A percentile compares a stretch with the other conserved stretches of the same genome.
These are phyloP conservation scores for Vitis hybrid DNA, from an alignment of 177 flowering plant species.

Conservation along the genomic window DNA sequence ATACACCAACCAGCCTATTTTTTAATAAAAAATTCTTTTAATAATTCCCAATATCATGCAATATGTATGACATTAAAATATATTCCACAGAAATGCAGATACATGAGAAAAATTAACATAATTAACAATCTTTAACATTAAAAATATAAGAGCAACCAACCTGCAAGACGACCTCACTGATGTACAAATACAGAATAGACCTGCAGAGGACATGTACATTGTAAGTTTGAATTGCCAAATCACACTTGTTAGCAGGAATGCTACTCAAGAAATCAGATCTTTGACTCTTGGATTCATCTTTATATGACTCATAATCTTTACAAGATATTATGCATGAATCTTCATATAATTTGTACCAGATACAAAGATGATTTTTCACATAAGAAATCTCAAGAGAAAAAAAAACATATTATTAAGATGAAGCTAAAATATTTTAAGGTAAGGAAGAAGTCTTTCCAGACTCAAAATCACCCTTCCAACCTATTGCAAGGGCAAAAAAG, in stretches of 20 bases:
- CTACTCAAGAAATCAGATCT: background rate
- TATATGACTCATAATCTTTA: background rate
- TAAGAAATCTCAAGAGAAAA: too few species aligned
- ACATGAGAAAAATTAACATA: background rate
- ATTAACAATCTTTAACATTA: background rate
- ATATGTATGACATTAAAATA: background rate
- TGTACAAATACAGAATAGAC: conserved; percentile 54
- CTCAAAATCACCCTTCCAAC: too few species aligned
- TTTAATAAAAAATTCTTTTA: too few species aligned
- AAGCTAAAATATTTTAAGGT: too few species aligned
- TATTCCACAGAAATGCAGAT: background rate
- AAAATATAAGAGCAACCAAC: conserved; percentile 41
- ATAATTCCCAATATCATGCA: too few species aligned
- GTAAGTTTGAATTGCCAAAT: conserved; percentile 2
- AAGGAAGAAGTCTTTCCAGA: too few species aligned
- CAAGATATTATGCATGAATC: too few species aligned
- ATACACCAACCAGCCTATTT: too few species aligned
- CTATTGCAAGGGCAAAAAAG: too few species aligned
- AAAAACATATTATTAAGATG: too few species aligned
- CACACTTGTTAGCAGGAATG: background rate
- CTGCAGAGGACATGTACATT: conserved; percentile 45
- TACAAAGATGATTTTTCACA: too few species aligned
- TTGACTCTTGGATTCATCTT: background rate
- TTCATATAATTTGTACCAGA: too few species aligned
- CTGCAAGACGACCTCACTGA: conserved; percentile 74